Conservation (phyloP, 2,329 filamentous ascomycete genomes). For the Corinectria fuckeliana region DNA sequence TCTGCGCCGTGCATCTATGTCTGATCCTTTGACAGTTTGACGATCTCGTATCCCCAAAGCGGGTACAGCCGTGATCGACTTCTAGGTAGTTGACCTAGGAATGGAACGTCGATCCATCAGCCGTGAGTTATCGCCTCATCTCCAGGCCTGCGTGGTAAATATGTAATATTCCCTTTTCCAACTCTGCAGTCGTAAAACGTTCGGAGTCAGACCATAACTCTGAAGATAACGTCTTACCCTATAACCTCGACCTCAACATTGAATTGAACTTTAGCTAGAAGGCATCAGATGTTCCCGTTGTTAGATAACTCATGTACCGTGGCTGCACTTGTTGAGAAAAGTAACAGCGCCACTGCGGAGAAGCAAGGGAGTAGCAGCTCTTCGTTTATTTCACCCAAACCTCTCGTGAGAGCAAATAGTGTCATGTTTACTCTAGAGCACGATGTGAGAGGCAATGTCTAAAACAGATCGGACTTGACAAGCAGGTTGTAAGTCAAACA, state of each 20-base stretch:
- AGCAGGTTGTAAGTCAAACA: neutral
- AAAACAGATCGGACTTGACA: neutral
- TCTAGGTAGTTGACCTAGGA: conserved; percentile 2
- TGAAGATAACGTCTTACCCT: too few species aligned
- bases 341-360: conserved; percentile 3
- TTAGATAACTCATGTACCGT: conserved; percentile 7
- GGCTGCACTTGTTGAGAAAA: neutral
- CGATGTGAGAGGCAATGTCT: neutral
- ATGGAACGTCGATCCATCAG: conserved; percentile 15
- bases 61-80: conserved; percentile 31
- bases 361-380: neutral
- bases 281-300: neutral
- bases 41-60: conserved; percentile 17
- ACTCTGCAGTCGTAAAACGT: neutral
- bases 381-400: neutral
- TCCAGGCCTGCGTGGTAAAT: neutral
- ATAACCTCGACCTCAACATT: neutral
- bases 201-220: neutral
- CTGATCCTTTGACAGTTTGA: neutral
- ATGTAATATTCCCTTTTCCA: neutral
- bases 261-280: neutral
- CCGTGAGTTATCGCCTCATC: neutral
- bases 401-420: neutral
- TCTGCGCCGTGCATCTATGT: neutral
- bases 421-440: neutral